These are phyloP conservation scores for Eucalyptus paniculata DNA, from an alignment of 345 rosid species.

Conservation along the genomic window DNA sequence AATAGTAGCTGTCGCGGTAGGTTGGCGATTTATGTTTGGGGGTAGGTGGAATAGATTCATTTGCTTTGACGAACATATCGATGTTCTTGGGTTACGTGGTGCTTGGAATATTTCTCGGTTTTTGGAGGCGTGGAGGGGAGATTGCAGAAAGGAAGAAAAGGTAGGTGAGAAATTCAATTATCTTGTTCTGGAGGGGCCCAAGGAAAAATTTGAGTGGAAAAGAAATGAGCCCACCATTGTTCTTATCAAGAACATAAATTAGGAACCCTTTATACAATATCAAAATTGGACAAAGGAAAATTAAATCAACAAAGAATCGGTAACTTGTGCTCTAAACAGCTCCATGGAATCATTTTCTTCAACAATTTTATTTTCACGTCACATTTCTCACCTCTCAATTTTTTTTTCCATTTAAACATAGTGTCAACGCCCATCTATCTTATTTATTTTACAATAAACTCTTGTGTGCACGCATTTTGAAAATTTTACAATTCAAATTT, in stretches of 20 bases:
- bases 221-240: background rate
- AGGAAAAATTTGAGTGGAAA: background rate
- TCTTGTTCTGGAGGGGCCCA: background rate
- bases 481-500: background rate
- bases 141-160: background rate
- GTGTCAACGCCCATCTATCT: background rate
- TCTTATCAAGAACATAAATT: background rate
- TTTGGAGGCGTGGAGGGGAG: background rate
- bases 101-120: background rate
- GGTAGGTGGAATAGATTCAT: background rate
- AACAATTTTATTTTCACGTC: background rate
- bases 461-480: background rate
- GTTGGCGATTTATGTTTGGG: background rate
- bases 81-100: background rate
- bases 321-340: background rate
- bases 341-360: background rate
- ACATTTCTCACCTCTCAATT: background rate
- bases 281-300: background rate
- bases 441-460: background rate
- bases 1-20: background rate
- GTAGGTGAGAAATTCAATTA: background rate
- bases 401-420: background rate
- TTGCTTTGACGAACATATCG: background rate
- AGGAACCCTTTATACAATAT: background rate
- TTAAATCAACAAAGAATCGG: background rate